Conservation (phyloP, 208 protist species). For the Wallacemonas collosoma region DNA sequence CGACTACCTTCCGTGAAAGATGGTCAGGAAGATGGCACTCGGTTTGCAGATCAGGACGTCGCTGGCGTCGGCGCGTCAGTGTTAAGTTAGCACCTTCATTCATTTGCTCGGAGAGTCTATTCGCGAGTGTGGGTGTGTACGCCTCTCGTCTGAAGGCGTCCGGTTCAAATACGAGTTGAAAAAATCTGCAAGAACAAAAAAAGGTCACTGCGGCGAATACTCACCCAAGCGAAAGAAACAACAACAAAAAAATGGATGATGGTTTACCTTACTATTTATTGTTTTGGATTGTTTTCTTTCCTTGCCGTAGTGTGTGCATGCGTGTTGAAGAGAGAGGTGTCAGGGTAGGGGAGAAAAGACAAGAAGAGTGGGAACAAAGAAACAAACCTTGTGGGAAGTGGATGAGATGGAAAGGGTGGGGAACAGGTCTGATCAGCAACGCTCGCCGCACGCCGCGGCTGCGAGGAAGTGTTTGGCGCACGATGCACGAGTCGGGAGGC, state of each 20-base stretch:
- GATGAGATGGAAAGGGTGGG: neutral
- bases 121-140: too few relatives aligned
- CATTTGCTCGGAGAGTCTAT: too few relatives aligned
- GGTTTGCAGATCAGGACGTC: slow-evolving; percentile 46
- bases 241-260: too few relatives aligned
- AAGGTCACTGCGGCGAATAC: neutral
- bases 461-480: too few relatives aligned
- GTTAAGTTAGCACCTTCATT: slow-evolving; percentile 19
- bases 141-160: too few relatives aligned
- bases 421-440: neutral
- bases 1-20: slow-evolving; percentile 22
- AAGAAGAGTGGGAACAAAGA: neutral
- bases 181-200: neutral
- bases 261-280: neutral
- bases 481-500: neutral
- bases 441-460: too few relatives aligned
- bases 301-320: neutral
- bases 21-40: slow-evolving; percentile 33
- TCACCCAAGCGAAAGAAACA: too few relatives aligned
- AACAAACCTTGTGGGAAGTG: neutral
- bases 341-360: neutral
- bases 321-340: neutral
- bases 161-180: too few relatives aligned
- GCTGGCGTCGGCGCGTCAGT: slow-evolving; percentile 35
- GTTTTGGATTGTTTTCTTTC: slow-evolving; percentile 11